These are phyloP conservation scores for Martensiomyces pterosporus DNA, from an alignment of 192 early-diverging fungal genomes.

Conservation along the genomic window DNA sequence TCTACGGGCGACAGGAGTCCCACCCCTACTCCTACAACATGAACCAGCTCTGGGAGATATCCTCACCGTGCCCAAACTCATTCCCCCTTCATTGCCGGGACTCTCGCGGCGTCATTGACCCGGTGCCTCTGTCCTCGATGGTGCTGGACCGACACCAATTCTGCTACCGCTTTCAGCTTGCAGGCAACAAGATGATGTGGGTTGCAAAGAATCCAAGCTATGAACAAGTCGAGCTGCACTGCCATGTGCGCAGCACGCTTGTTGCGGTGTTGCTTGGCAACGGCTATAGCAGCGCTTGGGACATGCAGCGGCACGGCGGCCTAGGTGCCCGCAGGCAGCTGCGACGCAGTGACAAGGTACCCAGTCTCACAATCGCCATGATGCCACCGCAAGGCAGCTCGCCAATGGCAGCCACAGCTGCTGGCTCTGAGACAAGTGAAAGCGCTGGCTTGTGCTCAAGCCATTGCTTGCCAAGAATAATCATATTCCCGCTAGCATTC, in stretches of 20 bases:
- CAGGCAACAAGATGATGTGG: constrained; percentile 45
- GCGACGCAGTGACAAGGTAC: no score
- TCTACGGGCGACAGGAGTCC: no score
- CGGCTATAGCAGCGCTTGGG: no score
- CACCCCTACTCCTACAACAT: constrained; percentile 10
- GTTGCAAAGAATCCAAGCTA: constrained; percentile 8
- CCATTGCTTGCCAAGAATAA: constrained; percentile 11
- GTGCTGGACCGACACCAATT: constrained; percentile 44
- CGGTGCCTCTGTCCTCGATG: constrained; percentile 39
- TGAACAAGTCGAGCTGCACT: constrained; percentile 24
- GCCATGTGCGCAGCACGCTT: constrained; percentile 33
- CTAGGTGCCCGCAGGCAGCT: no score
- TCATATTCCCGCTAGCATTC: constrained; percentile 30
- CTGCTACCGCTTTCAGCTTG: constrained; percentile 45
- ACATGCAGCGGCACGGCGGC: no score
- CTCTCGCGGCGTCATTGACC: constrained; percentile 35
- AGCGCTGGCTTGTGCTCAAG: neutral
- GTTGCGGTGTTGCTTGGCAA: constrained; percentile 26
- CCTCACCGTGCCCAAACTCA: constrained; percentile 27
- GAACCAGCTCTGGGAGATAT: constrained; percentile 43
- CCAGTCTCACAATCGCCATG: neutral
- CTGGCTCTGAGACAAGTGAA: no score
- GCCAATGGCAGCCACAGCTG: neutral
- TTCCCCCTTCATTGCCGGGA: constrained; percentile 49
- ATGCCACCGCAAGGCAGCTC: neutral